Evolutionary conservation across 139 green algal genomes (phyloP), one percentile per base, ranked within the genome.

Genomic region (Chlorella sorokiniana): DNA sequence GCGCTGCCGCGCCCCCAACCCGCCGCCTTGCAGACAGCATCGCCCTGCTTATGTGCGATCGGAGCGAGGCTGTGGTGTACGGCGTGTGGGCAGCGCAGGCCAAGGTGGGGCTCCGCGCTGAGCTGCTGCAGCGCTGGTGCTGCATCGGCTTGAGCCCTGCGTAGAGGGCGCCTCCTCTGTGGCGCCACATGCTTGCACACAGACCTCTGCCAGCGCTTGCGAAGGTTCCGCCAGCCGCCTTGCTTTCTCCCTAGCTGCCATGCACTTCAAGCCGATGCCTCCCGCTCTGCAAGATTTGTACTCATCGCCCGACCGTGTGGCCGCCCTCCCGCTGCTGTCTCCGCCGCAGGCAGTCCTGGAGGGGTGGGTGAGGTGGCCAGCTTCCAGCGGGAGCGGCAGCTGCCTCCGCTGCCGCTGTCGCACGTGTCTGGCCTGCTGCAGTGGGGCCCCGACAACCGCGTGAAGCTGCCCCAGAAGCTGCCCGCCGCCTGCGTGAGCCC

Each of bases 41-140:
- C 0, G 73, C 73, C 10, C 73, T 79, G 37, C 73, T 79, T 7
- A 79, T 79, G 73, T 68, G n/a, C 27, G 40, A 79, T 16, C 25
- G 22, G 4, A 25, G 37, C 2, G 27, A 27, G 27, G 37, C 27
- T 7, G 4, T 14, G 33, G 27, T 79, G 44, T 68, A 79, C 52
- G 73, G 73, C 14, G 54, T 79, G 73, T 79, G 73, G 73, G 63
- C 48, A 23, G 54, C 54, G 4, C 23, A 54, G 3, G 2, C 16
- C 37, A 79, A 69, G 73, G 73, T 65, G 31, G 4, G 69, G 11
- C 48, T 25, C 48, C 16, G 48, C 16, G 48, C 16, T 59, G 48
- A 25, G 16, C 48, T 59, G 48, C n/a, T n/a, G n/a, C n/a, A n/a
- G n/a, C n/a, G n/a, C n/a, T n/a, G n/a, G n/a, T n/a, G n/a, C n/a